Conservation (phyloP, 371 early-diverging fungal species). For the Mortierella sp. region DNA sequence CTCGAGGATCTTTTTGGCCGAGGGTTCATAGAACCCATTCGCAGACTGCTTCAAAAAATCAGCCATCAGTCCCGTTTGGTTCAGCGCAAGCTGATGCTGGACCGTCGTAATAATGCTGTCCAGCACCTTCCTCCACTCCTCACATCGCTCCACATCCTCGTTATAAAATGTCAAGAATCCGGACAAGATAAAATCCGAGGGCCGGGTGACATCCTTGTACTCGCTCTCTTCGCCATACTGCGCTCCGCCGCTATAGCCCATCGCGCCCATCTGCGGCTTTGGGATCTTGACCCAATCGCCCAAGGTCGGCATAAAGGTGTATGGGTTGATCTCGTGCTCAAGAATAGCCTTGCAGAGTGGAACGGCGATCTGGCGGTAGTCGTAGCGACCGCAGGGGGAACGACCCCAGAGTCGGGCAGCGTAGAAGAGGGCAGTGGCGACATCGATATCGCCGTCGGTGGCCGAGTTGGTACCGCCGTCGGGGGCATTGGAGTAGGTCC, state of each 20-base stretch:
- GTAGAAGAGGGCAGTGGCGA: slow-evolving; percentile 70
- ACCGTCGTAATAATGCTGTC: slow-evolving; percentile 62
- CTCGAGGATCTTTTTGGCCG: slow-evolving; percentile 62
- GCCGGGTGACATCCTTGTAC: slow-evolving; percentile 63
- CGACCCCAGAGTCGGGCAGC: slow-evolving; percentile 70
- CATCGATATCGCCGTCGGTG: slow-evolving; percentile 74
- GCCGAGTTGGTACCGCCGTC: slow-evolving; percentile 76
- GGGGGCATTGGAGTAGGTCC: slow-evolving; percentile 70
- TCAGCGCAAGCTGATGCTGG: slow-evolving; percentile 60
- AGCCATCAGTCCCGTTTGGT: slow-evolving; percentile 72
- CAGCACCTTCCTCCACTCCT: slow-evolving; percentile 68
- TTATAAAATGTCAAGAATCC: slow-evolving; percentile 70
- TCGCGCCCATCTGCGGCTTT: slow-evolving; percentile 13
- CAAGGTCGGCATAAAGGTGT: slow-evolving; percentile 68
- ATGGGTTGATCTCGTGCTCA: slow-evolving; percentile 69
- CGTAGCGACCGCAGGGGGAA: slow-evolving; percentile 63
- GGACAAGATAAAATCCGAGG: slow-evolving; percentile 73
- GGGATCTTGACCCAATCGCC: slow-evolving; percentile 71
- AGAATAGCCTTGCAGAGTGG: slow-evolving; percentile 64
- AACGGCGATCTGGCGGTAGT: slow-evolving; percentile 64
- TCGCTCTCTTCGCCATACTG: slow-evolving; percentile 68
- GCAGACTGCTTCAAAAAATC: slow-evolving; percentile 69
- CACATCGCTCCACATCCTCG: slow-evolving; percentile 66
- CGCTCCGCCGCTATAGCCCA: slow-evolving; percentile 34
- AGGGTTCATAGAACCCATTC: slow-evolving; percentile 62